These are phyloP conservation scores for Porphyrellus cyaneotinctus DNA, from an alignment of 768 basidiomycete genomes.

Conservation along the genomic window DNA sequence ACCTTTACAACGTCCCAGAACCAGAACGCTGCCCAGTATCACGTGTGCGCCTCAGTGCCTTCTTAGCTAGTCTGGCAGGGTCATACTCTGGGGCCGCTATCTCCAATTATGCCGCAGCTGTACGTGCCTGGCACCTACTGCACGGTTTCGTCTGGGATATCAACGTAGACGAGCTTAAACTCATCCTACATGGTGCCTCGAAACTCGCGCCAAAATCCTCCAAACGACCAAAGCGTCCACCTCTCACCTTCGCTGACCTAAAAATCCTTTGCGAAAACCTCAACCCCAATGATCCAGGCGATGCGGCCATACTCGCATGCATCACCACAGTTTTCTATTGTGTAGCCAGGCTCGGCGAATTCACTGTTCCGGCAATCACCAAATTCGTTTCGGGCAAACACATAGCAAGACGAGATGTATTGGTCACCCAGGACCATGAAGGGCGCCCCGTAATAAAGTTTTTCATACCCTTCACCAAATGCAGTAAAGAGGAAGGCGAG, in stretches of 20 bases:
- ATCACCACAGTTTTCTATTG: not conserved
- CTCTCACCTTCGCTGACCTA: not conserved
- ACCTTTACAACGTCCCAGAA: conserved; percentile 5
- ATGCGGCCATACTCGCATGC: not conserved
- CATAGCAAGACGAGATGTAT: not conserved
- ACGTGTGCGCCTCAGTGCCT: fast-evolving
- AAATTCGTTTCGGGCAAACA: not conserved
- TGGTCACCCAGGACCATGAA: not conserved
- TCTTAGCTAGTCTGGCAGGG: not conserved
- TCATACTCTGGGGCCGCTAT: not conserved
- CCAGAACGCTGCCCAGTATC: not conserved
- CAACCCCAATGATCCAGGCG: not conserved
- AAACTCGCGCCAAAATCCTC: not conserved
- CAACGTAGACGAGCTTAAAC: not conserved
- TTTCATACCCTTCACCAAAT: not conserved
- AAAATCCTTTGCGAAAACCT: not conserved
- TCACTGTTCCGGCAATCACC: not conserved
- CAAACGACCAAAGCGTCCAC: not conserved
- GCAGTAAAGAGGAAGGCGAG: not conserved
- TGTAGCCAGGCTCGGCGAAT: not conserved
- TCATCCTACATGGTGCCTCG: not conserved
- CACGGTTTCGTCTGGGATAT: not conserved
- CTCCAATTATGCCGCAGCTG: not conserved
- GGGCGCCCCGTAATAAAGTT: not conserved
- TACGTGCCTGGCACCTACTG: not conserved